Base-by-base conservation (phyloP, 345 rosid genomes). In the Adansonia digitata region DNA sequence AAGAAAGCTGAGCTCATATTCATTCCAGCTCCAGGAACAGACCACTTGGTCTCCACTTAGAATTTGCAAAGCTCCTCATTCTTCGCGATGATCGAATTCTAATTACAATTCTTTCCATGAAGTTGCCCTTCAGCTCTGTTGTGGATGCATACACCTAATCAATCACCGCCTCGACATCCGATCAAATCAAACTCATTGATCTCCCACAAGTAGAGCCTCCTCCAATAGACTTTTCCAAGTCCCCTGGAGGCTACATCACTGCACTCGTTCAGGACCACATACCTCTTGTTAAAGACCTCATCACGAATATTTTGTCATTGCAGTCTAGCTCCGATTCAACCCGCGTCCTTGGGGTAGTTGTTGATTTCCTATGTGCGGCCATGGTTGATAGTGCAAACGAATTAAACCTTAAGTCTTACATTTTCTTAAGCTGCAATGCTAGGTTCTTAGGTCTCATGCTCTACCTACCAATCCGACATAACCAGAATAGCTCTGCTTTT, bases 21-120 rank as follows among this genome's bases (percentile, higher is more conserved):
- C 24, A 7, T 84, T 42, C 85, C 86, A 63, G 43, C 74, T 6
- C 85, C 86, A 7, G 52, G 72, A 7, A 31, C 10, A 4, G 87
- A 90, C 26, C 91, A 91, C 80, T 53, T 86, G 40, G 79, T 79
- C 9, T 82, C 88, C 3, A 37, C 81, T 57, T 87, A 3, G 93
- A 87, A 61, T 79, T 86, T 48, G 88, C 88, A 0, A 84, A 78
- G 34, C 74, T 76, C 59, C 78, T 90, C 18, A 63, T 90, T 20
- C 56, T 76, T 10, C 81, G 22, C 0, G 81, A 91, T 64, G 63
- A 74, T 45, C 76, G 79, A 39, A 35, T 89, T 22, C 62, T 15
- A 1, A 35, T 82, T 79, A 79, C 83, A 4, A 27, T 79, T 43
- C 82, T 84, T 13, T 65, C 78, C 8, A 79, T 79, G 59, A 75